phyloP scores from a whole-genome alignment of 164 flowering plant genomes.

The Berberis thunbergii region DNA sequence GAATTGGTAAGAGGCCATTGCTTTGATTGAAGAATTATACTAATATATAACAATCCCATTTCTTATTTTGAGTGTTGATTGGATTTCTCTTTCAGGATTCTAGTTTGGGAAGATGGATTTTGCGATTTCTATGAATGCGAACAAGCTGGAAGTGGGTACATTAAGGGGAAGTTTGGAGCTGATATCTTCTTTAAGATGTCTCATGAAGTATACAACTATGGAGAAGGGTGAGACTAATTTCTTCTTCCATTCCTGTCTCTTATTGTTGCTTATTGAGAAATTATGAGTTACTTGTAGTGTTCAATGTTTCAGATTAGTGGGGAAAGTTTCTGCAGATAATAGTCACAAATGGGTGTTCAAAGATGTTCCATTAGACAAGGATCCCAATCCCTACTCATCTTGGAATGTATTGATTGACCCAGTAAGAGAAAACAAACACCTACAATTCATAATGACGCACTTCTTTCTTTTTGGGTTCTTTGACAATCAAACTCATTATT shows the following conservation, averaged over 20 bases:
- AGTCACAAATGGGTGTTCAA: slow-evolving; percentile 74
- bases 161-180: slow-evolving; percentile 53
- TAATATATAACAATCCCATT: not conserved
- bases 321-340: slow-evolving; percentile 75
- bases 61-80: slow-evolving; percentile 8
- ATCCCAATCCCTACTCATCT: slow-evolving; percentile 36
- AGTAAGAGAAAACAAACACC: slow-evolving; percentile 30
- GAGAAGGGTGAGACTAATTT: slow-evolving; percentile 53
- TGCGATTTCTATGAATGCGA: slow-evolving; percentile 68
- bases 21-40: not conserved
- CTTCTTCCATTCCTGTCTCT: not conserved
- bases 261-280: not conserved
- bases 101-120: slow-evolving; percentile 85
- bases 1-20: slow-evolving; percentile 46
- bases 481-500: not conserved
- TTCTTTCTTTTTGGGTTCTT: not conserved
- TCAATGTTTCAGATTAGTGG: slow-evolving; percentile 42
- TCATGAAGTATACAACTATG: slow-evolving; percentile 74
- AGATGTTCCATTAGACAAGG: slow-evolving; percentile 32
- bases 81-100: slow-evolving; percentile 46
- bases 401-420: slow-evolving; percentile 66
- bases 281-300: not conserved
- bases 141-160: slow-evolving; percentile 29
- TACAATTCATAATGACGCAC: not conserved
- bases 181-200: slow-evolving; percentile 81